Evolutionary conservation across 73 alveolate genomes (phyloP), one percentile per base, ranked within the genome.

Genomic region (Uronychia setigera): DNA sequence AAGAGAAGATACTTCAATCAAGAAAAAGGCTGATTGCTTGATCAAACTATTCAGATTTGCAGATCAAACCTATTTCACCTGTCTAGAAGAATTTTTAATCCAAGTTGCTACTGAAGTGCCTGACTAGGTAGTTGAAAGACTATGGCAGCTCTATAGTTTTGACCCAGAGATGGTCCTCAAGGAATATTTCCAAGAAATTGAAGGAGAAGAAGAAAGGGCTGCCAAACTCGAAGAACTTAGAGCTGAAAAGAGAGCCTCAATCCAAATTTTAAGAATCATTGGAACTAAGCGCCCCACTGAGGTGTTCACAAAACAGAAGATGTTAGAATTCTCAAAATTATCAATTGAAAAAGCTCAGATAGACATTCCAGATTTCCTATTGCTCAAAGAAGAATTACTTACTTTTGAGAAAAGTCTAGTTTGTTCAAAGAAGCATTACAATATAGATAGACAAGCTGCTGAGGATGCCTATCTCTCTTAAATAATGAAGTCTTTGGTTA

Each of bases 61-160:
- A 34, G 91, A 85, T 87, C 91, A 86, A 32, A 83, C 96, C 60
- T 96, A 95, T 80, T 82, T 85, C 32, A 87, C 97, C 29, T 95
- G 98, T 80, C 76, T 95, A 1, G 96, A 92, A 79, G 95, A 92
- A 76, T 84, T 94, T 58, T 76, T 94, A 67, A 85, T 78, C 58
- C 59, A 76, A 74, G 86, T 86, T 75, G 80, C 29, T 1, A 67
- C 29, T 13, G 79, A 28, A 28, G 26, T 67, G 32, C 13, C 5
- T 13, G 31, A 30, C 29, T 26, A 25, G 9, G 28, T 76, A 5
- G 1, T 76, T 28, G 28, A 26, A 5, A 35, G n/a, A 26, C 30
- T 76, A 30, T 76, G 81, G 81, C 25, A 25, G 27, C 27, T 76
- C 59, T 76, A 76, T 31, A 30, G 32, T 29, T 26, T 9, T 1